These are phyloP conservation scores for Cyclotella sp. DNA, from an alignment of 108 stramenopile genomes.

Conservation along the genomic window DNA sequence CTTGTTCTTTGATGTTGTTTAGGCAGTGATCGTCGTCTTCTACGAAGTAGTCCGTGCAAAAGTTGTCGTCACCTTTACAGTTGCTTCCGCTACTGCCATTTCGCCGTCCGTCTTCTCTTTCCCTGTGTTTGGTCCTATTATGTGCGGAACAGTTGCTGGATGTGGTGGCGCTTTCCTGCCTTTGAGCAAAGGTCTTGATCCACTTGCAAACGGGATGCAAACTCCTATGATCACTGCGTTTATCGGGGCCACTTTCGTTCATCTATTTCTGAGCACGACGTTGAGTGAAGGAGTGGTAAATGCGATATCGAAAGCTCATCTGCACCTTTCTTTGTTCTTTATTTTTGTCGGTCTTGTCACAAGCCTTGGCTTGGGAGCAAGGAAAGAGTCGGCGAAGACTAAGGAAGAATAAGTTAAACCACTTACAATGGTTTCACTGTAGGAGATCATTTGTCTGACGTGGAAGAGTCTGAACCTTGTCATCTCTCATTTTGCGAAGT, in stretches of 20 bases:
- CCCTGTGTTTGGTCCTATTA: slow-evolving; percentile 88
- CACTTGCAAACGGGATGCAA: slow-evolving; percentile 74
- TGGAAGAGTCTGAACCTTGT: neutral
- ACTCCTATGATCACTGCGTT: slow-evolving; percentile 83
- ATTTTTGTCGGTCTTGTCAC: slow-evolving; percentile 62
- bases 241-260: slow-evolving; percentile 74
- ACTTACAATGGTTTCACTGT: neutral
- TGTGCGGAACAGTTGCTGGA: slow-evolving; percentile 88
- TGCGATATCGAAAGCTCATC: slow-evolving; percentile 71
- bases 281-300: slow-evolving; percentile 71
- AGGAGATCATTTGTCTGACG: neutral
- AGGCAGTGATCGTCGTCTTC: slow-evolving; percentile 61
- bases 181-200: slow-evolving; percentile 87
- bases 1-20: neutral
- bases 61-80: slow-evolving; percentile 73
- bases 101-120: slow-evolving; percentile 74
- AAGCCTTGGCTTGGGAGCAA: slow-evolving; percentile 35
- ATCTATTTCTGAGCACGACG: slow-evolving; percentile 71
- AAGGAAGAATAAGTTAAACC: slow-evolving; percentile 38
- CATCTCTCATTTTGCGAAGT: neutral
- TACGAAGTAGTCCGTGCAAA: slow-evolving; percentile 78
- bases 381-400: slow-evolving; percentile 21
- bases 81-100: slow-evolving; percentile 75
- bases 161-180: slow-evolving; percentile 92
- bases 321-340: slow-evolving; percentile 78